These are phyloP conservation scores for Cryptosporidium parvum DNA, from an alignment of 169 alveolate genomes.

Conservation along the genomic window DNA sequence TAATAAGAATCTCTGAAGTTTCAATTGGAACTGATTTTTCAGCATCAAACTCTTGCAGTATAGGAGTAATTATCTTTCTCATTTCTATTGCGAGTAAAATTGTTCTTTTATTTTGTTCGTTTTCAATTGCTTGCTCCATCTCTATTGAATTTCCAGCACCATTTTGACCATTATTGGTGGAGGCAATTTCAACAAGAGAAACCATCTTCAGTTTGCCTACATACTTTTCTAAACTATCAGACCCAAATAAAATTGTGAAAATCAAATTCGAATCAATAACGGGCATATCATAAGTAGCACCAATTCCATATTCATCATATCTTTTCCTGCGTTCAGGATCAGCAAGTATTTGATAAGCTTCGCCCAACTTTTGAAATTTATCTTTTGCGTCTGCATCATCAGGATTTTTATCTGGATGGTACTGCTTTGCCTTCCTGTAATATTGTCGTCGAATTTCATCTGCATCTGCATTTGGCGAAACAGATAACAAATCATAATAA, in stretches of 20 bases:
- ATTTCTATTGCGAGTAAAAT: constrained; percentile 86
- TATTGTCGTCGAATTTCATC: constrained; percentile 84
- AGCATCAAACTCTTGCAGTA: constrained; percentile 61
- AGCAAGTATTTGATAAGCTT: constrained; percentile 91
- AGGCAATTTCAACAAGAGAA: constrained; percentile 84
- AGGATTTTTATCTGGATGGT: constrained; percentile 95
- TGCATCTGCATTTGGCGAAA: constrained; percentile 85
- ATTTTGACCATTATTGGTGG: neutral
- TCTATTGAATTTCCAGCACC: neutral
- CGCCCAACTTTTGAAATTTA: constrained; percentile 84
- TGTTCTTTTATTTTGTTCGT: constrained; percentile 84
- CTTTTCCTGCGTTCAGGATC: constrained; percentile 92
- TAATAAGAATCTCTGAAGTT: constrained; percentile 67
- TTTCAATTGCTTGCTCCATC: constrained; percentile 45
- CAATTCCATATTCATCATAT: constrained; percentile 92
- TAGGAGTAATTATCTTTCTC: constrained; percentile 74
- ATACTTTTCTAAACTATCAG: constrained; percentile 89
- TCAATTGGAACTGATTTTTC: constrained; percentile 54
- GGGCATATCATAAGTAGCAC: constrained; percentile 91
- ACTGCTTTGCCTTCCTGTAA: constrained; percentile 89
- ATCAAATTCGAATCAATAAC: constrained; percentile 87
- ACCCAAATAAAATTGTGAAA: constrained; percentile 90
- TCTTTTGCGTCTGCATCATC: constrained; percentile 90
- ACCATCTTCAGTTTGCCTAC: constrained; percentile 90
- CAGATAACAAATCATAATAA: constrained; percentile 85